Conservation (phyloP, 768 basidiomycete genomes). For the Pholiota molesta region DNA sequence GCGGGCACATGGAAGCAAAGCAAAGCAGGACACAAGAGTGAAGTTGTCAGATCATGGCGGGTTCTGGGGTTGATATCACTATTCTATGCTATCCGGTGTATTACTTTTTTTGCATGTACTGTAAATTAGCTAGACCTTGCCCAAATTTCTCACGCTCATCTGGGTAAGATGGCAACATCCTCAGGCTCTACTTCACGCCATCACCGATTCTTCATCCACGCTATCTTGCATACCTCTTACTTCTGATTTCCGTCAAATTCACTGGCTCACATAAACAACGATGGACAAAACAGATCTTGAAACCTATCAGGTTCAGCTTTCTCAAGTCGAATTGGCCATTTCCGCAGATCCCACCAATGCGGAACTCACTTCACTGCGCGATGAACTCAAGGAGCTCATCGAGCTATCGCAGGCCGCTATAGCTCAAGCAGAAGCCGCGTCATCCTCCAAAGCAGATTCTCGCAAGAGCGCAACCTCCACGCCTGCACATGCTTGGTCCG, state of each 20-base stretch:
- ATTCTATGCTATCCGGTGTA: not conserved
- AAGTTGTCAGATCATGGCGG: slow-evolving; percentile 56
- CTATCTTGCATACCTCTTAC: not conserved
- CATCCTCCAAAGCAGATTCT: slow-evolving; percentile 62
- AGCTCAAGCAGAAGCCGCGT: slow-evolving; percentile 64
- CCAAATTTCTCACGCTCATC: slow-evolving; percentile 8
- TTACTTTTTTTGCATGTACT: not conserved
- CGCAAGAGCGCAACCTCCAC: slow-evolving; percentile 57
- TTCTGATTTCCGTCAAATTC: slow-evolving; percentile 6
- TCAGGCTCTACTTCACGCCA: slow-evolving; percentile 1
- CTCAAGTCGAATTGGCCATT: slow-evolving; percentile 85
- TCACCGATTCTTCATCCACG: not conserved
- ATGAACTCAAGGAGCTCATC: slow-evolving; percentile 84
- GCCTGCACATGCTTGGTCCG: slow-evolving; percentile 63
- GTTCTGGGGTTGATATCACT: slow-evolving; percentile 53
- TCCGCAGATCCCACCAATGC: slow-evolving; percentile 72
- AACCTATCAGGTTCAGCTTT: slow-evolving; percentile 87
- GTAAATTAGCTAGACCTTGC: not conserved
- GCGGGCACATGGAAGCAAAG: slow-evolving; percentile 80
- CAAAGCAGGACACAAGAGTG: slow-evolving; percentile 74
- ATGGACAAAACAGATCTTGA: slow-evolving; percentile 81
- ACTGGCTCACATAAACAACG: slow-evolving; percentile 5
- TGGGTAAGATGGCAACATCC: not conserved
- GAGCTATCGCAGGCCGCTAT: slow-evolving; percentile 74
- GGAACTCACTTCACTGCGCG: slow-evolving; percentile 72